Percentiles rank a stretch among this genome's conserved stretches.
These are phyloP conservation scores for Echria macrotheca DNA, from an alignment of 495 filamentous ascomycete genomes.

Conservation along the genomic window DNA sequence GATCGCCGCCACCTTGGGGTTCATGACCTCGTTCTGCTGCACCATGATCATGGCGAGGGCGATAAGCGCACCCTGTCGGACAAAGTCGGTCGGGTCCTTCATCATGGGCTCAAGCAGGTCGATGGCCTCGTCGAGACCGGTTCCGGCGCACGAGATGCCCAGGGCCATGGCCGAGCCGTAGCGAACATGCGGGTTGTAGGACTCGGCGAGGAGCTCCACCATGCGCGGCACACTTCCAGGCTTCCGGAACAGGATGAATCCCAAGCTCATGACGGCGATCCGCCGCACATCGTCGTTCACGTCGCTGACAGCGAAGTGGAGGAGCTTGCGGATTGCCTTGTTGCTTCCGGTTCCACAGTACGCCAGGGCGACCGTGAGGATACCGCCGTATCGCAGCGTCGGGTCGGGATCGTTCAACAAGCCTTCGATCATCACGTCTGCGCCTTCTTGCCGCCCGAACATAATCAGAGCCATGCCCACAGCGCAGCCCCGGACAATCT, in stretches of 20 bases:
- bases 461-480: conserved; percentile 98
- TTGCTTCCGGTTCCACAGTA: conserved; percentile 98
- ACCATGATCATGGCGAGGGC: conserved; percentile 94
- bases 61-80: conserved; percentile 95
- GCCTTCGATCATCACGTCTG: conserved; percentile 89
- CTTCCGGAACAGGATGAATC: conserved; percentile 98
- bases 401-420: conserved; percentile 92
- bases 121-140: conserved; percentile 92
- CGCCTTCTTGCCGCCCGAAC: conserved; percentile 91
- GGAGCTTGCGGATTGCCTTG: conserved; percentile 95
- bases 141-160: conserved; percentile 96
- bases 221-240: conserved; percentile 95
- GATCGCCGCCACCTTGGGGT: conserved; percentile 77
- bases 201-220: conserved; percentile 97
- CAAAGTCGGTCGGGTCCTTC: conserved; percentile 98
- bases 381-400: conserved; percentile 91
- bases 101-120: conserved; percentile 98
- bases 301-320: conserved; percentile 96
- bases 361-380: conserved; percentile 96
- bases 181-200: conserved; percentile 97
- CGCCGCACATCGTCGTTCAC: conserved; percentile 97
- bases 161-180: conserved; percentile 98
- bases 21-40: conserved; percentile 95
- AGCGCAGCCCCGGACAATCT: conserved; percentile 92
- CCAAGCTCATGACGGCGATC: conserved; percentile 95